phyloP scores from a whole-genome alignment of 805 yeast species.

The Lipomyces oligophaga region DNA sequence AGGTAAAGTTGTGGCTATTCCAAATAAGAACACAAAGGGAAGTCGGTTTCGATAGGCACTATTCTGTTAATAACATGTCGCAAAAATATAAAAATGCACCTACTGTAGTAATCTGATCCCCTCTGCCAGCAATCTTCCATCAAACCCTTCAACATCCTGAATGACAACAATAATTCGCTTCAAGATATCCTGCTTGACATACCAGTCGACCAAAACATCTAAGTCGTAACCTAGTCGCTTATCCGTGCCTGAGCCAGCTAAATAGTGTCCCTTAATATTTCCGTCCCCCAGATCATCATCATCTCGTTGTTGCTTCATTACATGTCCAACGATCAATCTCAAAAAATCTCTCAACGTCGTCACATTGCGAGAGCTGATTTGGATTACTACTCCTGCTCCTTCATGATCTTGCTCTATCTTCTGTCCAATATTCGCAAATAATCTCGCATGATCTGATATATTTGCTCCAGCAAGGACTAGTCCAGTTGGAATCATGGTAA shows the following conservation, averaged over 20 bases:
- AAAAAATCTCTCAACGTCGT: constrained; percentile 36
- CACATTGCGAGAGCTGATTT: constrained; percentile 39
- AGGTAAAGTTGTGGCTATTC: constrained; percentile 38
- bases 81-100: not conserved
- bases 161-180: constrained; percentile 34
- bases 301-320: constrained; percentile 30
- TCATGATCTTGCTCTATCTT: constrained; percentile 5
- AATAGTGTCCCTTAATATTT: not conserved
- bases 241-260: constrained; percentile 31
- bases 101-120: constrained; percentile 36
- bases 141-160: constrained; percentile 43
- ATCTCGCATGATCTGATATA: constrained; percentile 36
- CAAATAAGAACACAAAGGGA: constrained; percentile 38
- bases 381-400: constrained; percentile 25
- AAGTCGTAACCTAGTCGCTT: constrained; percentile 40
- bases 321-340: constrained; percentile 35
- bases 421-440: constrained; percentile 31
- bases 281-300: constrained; percentile 24
- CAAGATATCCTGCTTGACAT: constrained; percentile 12
- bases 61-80: not conserved
- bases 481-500: constrained; percentile 31
- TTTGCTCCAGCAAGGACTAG: constrained; percentile 38
- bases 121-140: constrained; percentile 32
- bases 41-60: constrained; percentile 34
- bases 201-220: constrained; percentile 38